phyloP scores from a whole-genome alignment of 352 stramenopile species.

The Pythium dissotocum region DNA sequence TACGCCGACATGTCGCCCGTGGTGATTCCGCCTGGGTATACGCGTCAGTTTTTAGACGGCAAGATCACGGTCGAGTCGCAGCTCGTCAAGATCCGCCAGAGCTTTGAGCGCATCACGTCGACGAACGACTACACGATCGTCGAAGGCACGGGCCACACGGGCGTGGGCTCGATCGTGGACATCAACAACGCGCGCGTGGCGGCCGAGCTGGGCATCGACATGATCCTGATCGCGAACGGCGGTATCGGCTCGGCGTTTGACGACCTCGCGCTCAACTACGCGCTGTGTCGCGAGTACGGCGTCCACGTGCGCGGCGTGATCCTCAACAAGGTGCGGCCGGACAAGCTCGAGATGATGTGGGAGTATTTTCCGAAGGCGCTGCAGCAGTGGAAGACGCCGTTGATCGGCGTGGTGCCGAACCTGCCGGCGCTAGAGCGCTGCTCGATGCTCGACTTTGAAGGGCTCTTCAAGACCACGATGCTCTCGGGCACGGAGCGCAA shows the following conservation, averaged over 20 bases:
- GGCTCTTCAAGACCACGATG: conserved; percentile 76
- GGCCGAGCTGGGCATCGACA: conserved; percentile 90
- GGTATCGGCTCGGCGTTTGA: conserved; percentile 94
- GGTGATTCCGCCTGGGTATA: conserved; percentile 96
- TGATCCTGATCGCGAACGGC: conserved; percentile 96
- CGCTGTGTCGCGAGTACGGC: conserved; percentile 91
- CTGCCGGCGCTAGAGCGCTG: conserved; percentile 70
- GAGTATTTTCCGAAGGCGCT: conserved; percentile 90
- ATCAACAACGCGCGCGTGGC: conserved; percentile 96
- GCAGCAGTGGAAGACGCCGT: conserved; percentile 67
- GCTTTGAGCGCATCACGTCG: conserved; percentile 63
- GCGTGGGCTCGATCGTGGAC: conserved; percentile 96
- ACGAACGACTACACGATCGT: conserved; percentile 82
- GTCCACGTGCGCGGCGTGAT: conserved; percentile 94
- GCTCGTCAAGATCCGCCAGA: conserved; percentile 63
- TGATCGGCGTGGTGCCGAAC: conserved; percentile 87
- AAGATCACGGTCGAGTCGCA: conserved; percentile 85
- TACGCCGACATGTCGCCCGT: conserved; percentile 96
- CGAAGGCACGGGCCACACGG: conserved; percentile 91
- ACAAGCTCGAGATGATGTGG: conserved; percentile 83
- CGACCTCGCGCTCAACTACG: conserved; percentile 93
- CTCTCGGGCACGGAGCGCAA: conserved; percentile 50
- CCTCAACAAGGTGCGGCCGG: conserved; percentile 93
- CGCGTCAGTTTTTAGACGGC: conserved; percentile 94
- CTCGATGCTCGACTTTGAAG: conserved; percentile 90